A percentile compares a stretch with the other conserved stretches of the same genome.
Evolutionary conservation across 1,139 yeast species (phyloP).

Genomic region (Suhomyces terraborum): DNA sequence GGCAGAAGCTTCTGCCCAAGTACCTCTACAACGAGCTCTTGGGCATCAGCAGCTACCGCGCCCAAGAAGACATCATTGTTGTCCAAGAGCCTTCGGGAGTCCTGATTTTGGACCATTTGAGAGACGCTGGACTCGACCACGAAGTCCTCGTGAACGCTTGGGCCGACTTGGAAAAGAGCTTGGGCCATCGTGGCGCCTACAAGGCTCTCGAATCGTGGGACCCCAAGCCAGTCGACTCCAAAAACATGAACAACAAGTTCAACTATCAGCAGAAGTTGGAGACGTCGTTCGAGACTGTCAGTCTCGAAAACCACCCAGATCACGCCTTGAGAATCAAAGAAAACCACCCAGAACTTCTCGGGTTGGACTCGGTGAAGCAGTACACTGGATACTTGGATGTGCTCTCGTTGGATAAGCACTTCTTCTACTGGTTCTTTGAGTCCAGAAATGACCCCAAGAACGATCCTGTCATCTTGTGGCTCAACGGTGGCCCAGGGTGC

Average conservation of each 20-base stretch:
- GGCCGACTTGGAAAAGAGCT: constrained; percentile 26
- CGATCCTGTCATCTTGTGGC: constrained; percentile 69
- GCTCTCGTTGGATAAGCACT: constrained; percentile 61
- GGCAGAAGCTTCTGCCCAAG: constrained; percentile 9
- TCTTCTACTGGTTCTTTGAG: constrained; percentile 78
- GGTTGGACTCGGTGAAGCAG: constrained; percentile 60
- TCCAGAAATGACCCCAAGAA: constrained; percentile 50
- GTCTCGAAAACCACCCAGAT: constrained; percentile 27
- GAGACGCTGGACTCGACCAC: constrained; percentile 1
- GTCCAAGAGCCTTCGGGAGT: constrained; percentile 8
- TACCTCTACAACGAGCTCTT: not conserved
- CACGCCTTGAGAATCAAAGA: constrained; percentile 45
- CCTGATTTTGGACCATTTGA: not conserved
- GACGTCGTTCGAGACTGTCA: constrained; percentile 14
- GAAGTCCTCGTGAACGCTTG: constrained; percentile 25
- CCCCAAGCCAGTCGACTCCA: constrained; percentile 13
- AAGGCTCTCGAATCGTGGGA: constrained; percentile 25
- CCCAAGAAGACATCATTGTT: constrained; percentile 12
- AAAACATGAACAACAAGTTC: constrained; percentile 18
- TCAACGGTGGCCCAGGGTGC: constrained; percentile 79
- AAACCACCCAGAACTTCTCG: constrained; percentile 45
- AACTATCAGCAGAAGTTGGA: constrained; percentile 12
- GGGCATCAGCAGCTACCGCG: too few species aligned
- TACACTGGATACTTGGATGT: constrained; percentile 68
- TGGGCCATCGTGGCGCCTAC: constrained; percentile 21